A percentile compares a stretch with the other conserved stretches of the same genome.
phyloP scores from a whole-genome alignment of 371 early-diverging fungal genomes.

The Cokeromyces recurvatus region DNA sequence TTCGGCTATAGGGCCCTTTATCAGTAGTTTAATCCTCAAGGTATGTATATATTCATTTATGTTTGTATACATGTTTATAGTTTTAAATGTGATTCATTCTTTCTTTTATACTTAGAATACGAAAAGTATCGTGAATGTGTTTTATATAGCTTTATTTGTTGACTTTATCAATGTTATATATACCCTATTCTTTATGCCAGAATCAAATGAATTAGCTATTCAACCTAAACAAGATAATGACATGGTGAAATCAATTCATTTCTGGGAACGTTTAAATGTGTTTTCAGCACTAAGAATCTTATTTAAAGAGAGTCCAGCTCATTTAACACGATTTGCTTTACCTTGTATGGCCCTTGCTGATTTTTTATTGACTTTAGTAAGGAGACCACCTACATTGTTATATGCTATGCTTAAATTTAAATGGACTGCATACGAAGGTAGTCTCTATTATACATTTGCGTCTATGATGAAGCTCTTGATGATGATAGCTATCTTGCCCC shows the following conservation, averaged over 20 bases:
- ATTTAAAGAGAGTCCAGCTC: constrained; percentile 3
- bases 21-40: constrained; percentile 6
- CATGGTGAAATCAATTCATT: not conserved
- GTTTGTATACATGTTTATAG: too few species aligned
- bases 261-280: constrained; percentile 26
- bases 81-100: too few species aligned
- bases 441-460: constrained; percentile 21
- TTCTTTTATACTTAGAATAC: too few species aligned
- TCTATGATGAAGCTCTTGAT: constrained; percentile 20
- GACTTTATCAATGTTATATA: constrained; percentile 19
- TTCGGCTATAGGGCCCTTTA: constrained; percentile 23
- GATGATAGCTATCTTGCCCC: constrained; percentile 23
- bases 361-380: constrained; percentile 21
- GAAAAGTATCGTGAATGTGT: too few species aligned
- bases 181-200: constrained; percentile 32
- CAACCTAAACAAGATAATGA: not conserved
- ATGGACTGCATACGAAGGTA: constrained; percentile 45
- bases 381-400: constrained; percentile 33
- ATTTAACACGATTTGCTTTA: constrained; percentile 23
- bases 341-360: constrained; percentile 18
- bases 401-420: constrained; percentile 41
- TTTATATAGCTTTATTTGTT: constrained; percentile 29
- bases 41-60: too few species aligned
- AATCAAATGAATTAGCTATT: constrained; percentile 27
- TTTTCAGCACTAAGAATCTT: constrained; percentile 28